Base-by-base conservation (phyloP, 1,284 basidiomycete species). In the Pholiota adiposa region DNA sequence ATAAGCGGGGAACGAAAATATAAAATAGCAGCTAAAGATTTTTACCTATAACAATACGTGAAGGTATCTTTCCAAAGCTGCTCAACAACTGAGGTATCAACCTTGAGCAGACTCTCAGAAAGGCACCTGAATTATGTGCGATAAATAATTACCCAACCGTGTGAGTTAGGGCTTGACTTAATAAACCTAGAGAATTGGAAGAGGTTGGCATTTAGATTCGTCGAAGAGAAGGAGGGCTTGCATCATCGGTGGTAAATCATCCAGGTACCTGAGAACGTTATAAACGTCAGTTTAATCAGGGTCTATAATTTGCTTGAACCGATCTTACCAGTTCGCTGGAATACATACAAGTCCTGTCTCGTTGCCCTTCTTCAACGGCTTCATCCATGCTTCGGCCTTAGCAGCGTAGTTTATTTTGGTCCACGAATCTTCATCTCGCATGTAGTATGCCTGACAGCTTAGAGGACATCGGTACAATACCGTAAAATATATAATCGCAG, bases 61-160 rank as follows among this genome's bases (percentile, higher is more conserved):
- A 91, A 92, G 59, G 79, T 86, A 70, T 90, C 89, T 70, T 89
- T 90, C 90, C 90, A 92, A 33, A 92, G 81, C 60, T 90, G 81
- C 65, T 92, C 88, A 9, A 92, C 84, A 44, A 87, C 85, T 46
- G 83, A 78, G 1, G 84, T 72, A 65, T 88, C 89, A n/a, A 92
- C 89, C 84, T 85, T 64, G 12, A 48, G 3, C 14, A 27, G 11
- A 12, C 11, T 31, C 18, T 31, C 14, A 27, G 31, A 49, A 43
- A 11, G 3, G 19, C 18, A 18, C 6, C 4, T n/a, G 23, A 36
- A 3, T 7, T 41, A 19, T 27, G 4, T 38, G 36, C 6, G n/a
- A 33, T 18, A 31, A 51, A 48, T 6, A 54, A 73, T 49, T 56
- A 84, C 83, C 78, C 84, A 90, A 29, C 89, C 89, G 67, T 91